Percentiles rank a stretch among this genome's conserved stretches.
These are phyloP conservation scores for Cajanus cajan DNA, from an alignment of 306 rosid species.

Conservation along the genomic window DNA sequence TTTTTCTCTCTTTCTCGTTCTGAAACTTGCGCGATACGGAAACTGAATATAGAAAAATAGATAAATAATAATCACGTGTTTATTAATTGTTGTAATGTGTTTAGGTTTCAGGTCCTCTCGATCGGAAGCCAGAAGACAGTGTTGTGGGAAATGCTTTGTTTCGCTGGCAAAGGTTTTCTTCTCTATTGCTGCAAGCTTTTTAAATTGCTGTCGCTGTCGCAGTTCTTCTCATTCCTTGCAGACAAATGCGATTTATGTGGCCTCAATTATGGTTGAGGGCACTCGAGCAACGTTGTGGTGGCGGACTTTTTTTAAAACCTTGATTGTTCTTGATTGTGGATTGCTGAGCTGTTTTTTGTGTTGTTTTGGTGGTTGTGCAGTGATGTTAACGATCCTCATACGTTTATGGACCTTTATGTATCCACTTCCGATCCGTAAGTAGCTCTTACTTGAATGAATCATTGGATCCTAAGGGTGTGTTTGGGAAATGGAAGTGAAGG, in stretches of 20 bases:
- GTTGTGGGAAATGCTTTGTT: slow-evolving; percentile 72
- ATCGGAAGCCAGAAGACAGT: slow-evolving; percentile 60
- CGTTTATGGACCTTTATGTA: slow-evolving; percentile 78
- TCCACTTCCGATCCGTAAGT: slow-evolving; percentile 83
- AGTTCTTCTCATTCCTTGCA: not conserved
- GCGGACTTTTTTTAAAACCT: not conserved
- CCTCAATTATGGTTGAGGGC: not conserved
- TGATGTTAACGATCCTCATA: slow-evolving; percentile 81
- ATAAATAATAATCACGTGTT: not conserved
- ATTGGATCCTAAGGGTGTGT: not conserved
- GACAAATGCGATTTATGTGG: not conserved
- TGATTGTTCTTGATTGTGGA: not conserved
- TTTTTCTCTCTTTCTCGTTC: not conserved
- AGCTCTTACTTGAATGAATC: slow-evolving; percentile 22
- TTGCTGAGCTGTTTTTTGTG: not conserved
- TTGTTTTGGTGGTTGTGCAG: slow-evolving; percentile 42
- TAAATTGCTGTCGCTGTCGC: not conserved
- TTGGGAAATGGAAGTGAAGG: not conserved
- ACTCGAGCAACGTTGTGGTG: not conserved
- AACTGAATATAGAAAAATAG: no score
- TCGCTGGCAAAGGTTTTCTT: slow-evolving; percentile 89
- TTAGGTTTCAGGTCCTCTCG: slow-evolving; percentile 93
- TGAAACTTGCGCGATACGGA: not conserved
- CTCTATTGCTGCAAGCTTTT: not conserved
- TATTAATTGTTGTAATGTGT: not conserved